Percentiles rank a stretch among this genome's conserved stretches.
Conservation (phyloP, 257 asterid genomes). For the Petrea volubilis region DNA sequence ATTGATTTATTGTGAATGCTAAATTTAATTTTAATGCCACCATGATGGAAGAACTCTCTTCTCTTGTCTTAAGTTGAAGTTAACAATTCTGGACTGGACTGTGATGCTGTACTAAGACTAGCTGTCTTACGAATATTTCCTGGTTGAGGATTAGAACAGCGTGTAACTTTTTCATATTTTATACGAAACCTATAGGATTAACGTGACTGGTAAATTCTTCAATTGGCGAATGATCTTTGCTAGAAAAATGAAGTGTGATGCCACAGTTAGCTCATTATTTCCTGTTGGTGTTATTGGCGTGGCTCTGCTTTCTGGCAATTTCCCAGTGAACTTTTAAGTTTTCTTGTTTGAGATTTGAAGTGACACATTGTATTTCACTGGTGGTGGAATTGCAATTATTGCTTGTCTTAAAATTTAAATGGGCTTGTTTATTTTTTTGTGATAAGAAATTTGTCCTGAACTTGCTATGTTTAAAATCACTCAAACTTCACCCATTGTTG, state of each 20-base stretch:
- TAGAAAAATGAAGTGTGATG: neutral
- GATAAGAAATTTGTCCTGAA: neutral
- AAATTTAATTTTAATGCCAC: conserved; percentile 3
- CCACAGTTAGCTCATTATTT: neutral
- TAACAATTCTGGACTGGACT: too few species aligned
- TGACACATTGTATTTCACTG: too few species aligned
- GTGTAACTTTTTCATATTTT: neutral
- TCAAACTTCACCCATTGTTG: neutral
- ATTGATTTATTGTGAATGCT: too few species aligned
- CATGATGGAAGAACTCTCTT: neutral
- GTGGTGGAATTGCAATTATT: neutral
- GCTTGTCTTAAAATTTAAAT: neutral
- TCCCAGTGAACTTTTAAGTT: neutral
- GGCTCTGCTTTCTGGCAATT: neutral
- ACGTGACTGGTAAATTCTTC: neutral
- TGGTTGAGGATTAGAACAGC: neutral
- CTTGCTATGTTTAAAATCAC: neutral
- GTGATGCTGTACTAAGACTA: neutral
- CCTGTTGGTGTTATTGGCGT: neutral
- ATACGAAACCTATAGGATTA: neutral
- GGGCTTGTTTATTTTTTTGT: conserved; percentile 3
- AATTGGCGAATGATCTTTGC: conserved; percentile 14
- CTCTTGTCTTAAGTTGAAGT: neutral
- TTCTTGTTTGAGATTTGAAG: neutral
- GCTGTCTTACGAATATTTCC: neutral